Percentiles rank a stretch among this genome's conserved stretches.
Conservation (phyloP, 192 early-diverging fungal species). For the Tieghemiomyces parasiticus region DNA sequence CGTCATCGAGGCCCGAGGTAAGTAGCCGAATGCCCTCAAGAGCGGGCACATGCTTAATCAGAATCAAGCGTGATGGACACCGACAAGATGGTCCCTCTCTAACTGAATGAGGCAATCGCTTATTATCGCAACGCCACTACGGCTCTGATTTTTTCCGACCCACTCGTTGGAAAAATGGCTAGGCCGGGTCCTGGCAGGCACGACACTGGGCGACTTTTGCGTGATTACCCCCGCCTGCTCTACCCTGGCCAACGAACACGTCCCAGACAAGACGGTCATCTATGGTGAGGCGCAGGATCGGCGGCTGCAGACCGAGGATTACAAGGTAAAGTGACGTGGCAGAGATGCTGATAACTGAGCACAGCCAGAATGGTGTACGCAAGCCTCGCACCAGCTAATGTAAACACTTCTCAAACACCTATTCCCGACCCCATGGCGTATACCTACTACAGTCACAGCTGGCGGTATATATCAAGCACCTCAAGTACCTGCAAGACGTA, state of each 20-base stretch:
- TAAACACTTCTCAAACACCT: neutral
- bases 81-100: neutral
- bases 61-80: neutral
- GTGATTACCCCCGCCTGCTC: conserved; percentile 53
- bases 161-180: neutral
- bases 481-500: conserved; percentile 9
- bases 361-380: neutral
- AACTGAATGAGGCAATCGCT: neutral
- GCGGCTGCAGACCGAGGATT: neutral
- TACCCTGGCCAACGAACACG: conserved; percentile 37
- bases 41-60: neutral
- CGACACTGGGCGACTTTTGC: conserved; percentile 46
- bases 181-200: conserved; percentile 38
- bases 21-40: neutral
- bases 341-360: too few relatives aligned
- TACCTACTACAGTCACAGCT: neutral
- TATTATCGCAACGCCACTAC: neutral
- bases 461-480: conserved; percentile 1
- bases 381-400: neutral
- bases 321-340: neutral
- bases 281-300: neutral
- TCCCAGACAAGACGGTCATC: conserved; percentile 42
- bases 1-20: conserved; percentile 50
- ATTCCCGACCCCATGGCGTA: neutral
- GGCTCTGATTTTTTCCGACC: neutral